Conservation (phyloP, 345 rosid species). For the Rhodomyrtus tomentosa region DNA sequence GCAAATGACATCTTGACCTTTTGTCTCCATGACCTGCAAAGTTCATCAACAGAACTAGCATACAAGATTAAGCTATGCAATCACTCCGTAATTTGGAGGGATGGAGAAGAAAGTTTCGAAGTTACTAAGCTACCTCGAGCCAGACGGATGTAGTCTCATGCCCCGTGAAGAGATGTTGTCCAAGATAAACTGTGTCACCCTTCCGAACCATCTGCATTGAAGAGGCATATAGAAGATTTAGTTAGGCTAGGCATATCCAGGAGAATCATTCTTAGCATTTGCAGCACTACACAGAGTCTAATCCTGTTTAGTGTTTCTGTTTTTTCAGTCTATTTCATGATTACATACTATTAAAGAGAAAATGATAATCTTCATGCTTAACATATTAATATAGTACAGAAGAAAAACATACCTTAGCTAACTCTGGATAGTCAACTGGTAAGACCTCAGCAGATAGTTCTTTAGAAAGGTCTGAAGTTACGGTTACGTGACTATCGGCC, state of each 20-base stretch:
- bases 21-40: conserved; percentile 16
- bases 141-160: conserved; percentile 20
- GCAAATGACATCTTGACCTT: conserved; percentile 16
- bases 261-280: neutral
- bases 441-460: conserved; percentile 10
- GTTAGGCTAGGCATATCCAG: neutral
- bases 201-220: conserved; percentile 14
- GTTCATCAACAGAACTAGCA: neutral
- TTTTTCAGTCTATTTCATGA: neutral
- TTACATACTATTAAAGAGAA: neutral
- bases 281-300: neutral
- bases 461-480: conserved; percentile 16
- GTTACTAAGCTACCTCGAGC: conserved; percentile 12
- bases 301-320: neutral
- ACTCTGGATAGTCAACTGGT: conserved; percentile 13
- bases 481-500: conserved; percentile 7
- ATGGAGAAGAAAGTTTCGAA: neutral
- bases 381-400: neutral
- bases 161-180: conserved; percentile 28
- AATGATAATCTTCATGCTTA: neutral
- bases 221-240: neutral
- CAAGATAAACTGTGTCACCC: conserved; percentile 21
- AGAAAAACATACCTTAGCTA: conserved; percentile 9
- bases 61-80: neutral
- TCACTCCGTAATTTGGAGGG: neutral